phyloP scores from a whole-genome alignment of 352 stramenopile genomes.

The Pythium plurisporium region DNA sequence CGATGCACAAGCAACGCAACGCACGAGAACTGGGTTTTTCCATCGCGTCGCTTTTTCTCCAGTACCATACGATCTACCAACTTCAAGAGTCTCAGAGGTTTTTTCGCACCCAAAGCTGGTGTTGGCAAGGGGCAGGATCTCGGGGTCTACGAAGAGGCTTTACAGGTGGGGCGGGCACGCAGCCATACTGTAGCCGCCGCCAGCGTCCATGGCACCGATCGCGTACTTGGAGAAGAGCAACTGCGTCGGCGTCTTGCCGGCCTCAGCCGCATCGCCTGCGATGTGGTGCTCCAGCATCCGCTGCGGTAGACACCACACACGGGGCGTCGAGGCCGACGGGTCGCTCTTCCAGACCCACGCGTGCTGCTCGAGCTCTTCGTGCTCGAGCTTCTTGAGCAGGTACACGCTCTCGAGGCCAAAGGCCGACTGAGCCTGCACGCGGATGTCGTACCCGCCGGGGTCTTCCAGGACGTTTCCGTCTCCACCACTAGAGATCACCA shows the following conservation, averaged over 20 bases:
- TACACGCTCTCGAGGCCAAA: constrained; percentile 44
- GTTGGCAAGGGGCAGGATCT: too few relatives aligned
- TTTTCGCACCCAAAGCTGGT: too few relatives aligned
- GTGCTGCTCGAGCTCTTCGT: constrained; percentile 43
- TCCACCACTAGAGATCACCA: neutral
- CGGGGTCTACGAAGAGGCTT: too few relatives aligned
- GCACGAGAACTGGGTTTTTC: too few relatives aligned
- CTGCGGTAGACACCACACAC: constrained; percentile 38
- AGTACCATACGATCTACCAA: too few relatives aligned
- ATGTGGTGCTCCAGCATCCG: constrained; percentile 41
- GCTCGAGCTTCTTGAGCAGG: constrained; percentile 41
- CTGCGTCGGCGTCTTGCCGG: constrained; percentile 16
- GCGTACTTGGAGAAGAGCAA: constrained; percentile 37
- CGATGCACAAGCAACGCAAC: too few relatives aligned
- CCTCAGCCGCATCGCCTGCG: neutral
- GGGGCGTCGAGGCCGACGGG: constrained; percentile 12
- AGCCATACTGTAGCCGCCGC: constrained; percentile 35
- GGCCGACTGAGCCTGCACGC: constrained; percentile 34
- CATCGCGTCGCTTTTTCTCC: too few relatives aligned
- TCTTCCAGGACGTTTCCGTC: constrained; percentile 28
- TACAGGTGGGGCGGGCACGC: constrained; percentile 1
- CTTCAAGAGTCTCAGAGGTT: too few relatives aligned
- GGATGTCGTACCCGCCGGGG: constrained; percentile 34
- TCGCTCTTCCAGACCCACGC: constrained; percentile 42
- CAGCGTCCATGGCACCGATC: constrained; percentile 47